phyloP scores from a whole-genome alignment of 2,329 filamentous ascomycete genomes.

The Trichoderma sp. region DNA sequence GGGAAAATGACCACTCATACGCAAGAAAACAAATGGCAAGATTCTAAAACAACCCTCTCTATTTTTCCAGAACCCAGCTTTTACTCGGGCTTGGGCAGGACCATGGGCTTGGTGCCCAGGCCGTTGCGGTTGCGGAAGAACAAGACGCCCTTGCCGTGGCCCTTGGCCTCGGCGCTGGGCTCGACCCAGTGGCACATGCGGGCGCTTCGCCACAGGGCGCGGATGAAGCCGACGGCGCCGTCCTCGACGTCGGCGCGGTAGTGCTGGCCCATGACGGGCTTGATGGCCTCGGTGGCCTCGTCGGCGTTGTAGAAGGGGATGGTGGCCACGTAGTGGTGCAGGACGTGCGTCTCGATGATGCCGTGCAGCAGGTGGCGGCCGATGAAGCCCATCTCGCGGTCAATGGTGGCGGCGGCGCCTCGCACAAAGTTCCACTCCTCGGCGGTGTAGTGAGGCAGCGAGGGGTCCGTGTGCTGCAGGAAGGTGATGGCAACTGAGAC shows the following conservation, averaged over 20 bases:
- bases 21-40: neutral
- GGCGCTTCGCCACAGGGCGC: conserved; percentile 76
- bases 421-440: conserved; percentile 91
- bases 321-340: conserved; percentile 94
- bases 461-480: conserved; percentile 95
- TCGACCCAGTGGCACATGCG: conserved; percentile 98
- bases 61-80: neutral
- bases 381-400: conserved; percentile 96
- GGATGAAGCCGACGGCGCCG: conserved; percentile 80
- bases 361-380: conserved; percentile 89
- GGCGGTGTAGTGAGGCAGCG: conserved; percentile 86
- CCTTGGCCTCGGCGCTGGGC: conserved; percentile 78
- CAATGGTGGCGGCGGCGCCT: conserved; percentile 91
- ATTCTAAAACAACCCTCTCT: neutral
- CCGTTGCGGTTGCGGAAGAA: conserved; percentile 97
- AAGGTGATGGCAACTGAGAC: conserved; percentile 86
- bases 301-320: conserved; percentile 98
- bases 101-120: conserved; percentile 60
- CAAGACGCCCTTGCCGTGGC: conserved; percentile 79
- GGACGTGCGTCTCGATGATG: conserved; percentile 96
- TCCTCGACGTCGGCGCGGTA: conserved; percentile 82
- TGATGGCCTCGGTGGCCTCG: conserved; percentile 91
- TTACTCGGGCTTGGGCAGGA: conserved; percentile 31
- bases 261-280: conserved; percentile 91
- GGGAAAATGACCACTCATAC: conserved; percentile 2